A percentile compares a stretch with the other conserved stretches of the same genome.
phyloP scores from a whole-genome alignment of 176 grass and related monocot species.

The Musa acuminata region DNA sequence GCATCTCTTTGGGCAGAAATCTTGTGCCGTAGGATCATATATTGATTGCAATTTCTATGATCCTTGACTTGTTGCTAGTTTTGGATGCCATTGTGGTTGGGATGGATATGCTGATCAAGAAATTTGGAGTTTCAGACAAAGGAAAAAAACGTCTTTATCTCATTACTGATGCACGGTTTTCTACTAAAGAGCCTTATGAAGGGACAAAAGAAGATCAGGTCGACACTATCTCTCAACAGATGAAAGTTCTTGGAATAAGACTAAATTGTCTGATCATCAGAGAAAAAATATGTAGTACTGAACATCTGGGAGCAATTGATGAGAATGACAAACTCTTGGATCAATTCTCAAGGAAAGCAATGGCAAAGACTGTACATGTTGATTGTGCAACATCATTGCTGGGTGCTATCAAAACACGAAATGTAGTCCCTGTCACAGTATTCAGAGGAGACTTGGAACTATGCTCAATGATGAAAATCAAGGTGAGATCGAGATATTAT shows the following conservation, averaged over 20 bases:
- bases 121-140: slow-evolving; percentile 51
- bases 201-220: slow-evolving; percentile 88
- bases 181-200: slow-evolving; percentile 63
- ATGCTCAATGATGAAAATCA: slow-evolving; percentile 69
- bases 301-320: slow-evolving; percentile 36
- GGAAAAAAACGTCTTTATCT: slow-evolving; percentile 60
- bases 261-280: slow-evolving; percentile 69
- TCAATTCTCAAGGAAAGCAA: slow-evolving; percentile 55
- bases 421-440: slow-evolving; percentile 72
- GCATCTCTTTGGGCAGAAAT: background rate
- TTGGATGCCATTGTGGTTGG: slow-evolving; percentile 93
- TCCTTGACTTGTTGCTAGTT: slow-evolving; percentile 67
- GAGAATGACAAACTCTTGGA: slow-evolving; percentile 68
- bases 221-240: slow-evolving; percentile 62
- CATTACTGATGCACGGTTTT: slow-evolving; percentile 67
- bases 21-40: background rate
- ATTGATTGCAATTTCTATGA: slow-evolving; percentile 5
- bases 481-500: slow-evolving; percentile 33
- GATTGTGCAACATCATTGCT: slow-evolving; percentile 65
- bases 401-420: slow-evolving; percentile 80
- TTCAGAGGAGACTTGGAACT: slow-evolving; percentile 95
- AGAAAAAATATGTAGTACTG: slow-evolving; percentile 29
- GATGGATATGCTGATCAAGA: slow-evolving; percentile 92
- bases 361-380: slow-evolving; percentile 55
- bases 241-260: slow-evolving; percentile 72